Conservation (phyloP, 2,329 filamentous ascomycete species). For the Chaetomium sp. region DNA sequence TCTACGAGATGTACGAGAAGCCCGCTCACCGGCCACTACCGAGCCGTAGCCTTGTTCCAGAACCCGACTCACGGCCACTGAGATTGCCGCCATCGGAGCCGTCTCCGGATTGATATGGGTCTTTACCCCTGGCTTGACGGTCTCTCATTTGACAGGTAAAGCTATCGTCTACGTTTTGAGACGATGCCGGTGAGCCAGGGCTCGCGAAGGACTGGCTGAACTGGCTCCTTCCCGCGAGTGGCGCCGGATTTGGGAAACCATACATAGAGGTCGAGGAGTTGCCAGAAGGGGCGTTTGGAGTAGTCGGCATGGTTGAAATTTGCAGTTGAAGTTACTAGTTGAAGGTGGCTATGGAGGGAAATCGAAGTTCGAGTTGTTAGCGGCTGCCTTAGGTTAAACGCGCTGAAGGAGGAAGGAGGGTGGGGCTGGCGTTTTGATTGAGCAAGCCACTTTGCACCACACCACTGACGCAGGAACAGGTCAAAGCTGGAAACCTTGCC, state of each 20-base stretch:
- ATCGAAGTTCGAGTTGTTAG: background rate
- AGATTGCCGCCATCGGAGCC: constrained; percentile 40
- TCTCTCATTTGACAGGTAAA: constrained; percentile 59
- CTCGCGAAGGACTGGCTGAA: constrained; percentile 23
- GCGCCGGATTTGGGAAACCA: background rate
- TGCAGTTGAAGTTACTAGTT: background rate
- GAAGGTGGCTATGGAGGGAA: background rate
- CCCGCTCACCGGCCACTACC: constrained; percentile 24
- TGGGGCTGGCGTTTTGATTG: background rate
- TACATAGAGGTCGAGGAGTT: constrained; percentile 4
- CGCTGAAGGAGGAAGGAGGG: background rate
- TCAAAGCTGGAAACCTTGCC: background rate
- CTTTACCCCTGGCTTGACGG: constrained; percentile 60
- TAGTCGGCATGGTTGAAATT: constrained; percentile 7
- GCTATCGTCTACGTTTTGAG: constrained; percentile 18
- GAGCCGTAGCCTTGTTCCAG: constrained; percentile 19
- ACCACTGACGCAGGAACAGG: background rate
- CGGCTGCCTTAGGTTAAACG: background rate
- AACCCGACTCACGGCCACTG: constrained; percentile 33
- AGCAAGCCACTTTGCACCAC: background rate
- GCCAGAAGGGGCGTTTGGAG: constrained; percentile 10
- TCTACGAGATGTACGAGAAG: background rate
- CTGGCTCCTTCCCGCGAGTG: background rate
- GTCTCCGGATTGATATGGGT: constrained; percentile 49
- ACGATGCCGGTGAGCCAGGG: constrained; percentile 14